Conservation (phyloP, 768 basidiomycete genomes). For the Tulasnella sp. region DNA sequence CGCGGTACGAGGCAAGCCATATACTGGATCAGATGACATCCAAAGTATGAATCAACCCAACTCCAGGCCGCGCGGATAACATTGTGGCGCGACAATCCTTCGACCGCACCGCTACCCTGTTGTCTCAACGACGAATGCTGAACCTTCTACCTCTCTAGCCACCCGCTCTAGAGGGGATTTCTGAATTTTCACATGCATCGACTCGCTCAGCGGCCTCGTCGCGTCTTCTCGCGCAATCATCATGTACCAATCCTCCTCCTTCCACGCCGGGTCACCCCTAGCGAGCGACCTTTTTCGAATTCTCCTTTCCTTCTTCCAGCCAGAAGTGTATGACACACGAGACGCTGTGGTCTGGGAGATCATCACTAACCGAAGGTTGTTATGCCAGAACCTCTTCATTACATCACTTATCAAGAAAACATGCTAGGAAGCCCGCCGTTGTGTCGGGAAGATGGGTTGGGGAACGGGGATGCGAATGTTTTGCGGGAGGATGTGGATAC, state of each 20-base stretch:
- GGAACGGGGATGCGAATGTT: constrained; percentile 47
- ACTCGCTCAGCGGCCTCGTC: constrained; percentile 83
- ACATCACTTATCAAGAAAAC: constrained; percentile 64
- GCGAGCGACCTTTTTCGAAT: constrained; percentile 81
- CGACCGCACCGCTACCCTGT: too few species aligned
- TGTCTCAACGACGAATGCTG: neutral
- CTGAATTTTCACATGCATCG: constrained; percentile 73
- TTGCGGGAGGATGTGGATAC: constrained; percentile 56
- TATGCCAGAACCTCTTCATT: constrained; percentile 81
- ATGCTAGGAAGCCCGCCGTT: constrained; percentile 85
- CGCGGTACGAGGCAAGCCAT: constrained; percentile 87
- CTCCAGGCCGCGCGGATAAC: too few species aligned
- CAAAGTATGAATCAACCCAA: constrained; percentile 47
- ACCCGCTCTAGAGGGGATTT: constrained; percentile 64
- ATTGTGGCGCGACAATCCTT: too few species aligned
- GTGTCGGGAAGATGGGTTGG: constrained; percentile 77
- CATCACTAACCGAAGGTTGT: constrained; percentile 84
- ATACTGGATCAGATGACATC: constrained; percentile 93
- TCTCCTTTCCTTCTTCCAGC: constrained; percentile 56
- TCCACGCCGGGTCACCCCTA: constrained; percentile 66
- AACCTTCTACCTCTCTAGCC: constrained; percentile 26
- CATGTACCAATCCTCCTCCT: constrained; percentile 97
- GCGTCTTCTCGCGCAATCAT: constrained; percentile 85
- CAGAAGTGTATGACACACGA: constrained; percentile 74
- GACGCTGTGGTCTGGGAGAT: constrained; percentile 85